Conservation (phyloP, 2,329 filamentous ascomycete species). For the Hymenoscyphus repandus region DNA sequence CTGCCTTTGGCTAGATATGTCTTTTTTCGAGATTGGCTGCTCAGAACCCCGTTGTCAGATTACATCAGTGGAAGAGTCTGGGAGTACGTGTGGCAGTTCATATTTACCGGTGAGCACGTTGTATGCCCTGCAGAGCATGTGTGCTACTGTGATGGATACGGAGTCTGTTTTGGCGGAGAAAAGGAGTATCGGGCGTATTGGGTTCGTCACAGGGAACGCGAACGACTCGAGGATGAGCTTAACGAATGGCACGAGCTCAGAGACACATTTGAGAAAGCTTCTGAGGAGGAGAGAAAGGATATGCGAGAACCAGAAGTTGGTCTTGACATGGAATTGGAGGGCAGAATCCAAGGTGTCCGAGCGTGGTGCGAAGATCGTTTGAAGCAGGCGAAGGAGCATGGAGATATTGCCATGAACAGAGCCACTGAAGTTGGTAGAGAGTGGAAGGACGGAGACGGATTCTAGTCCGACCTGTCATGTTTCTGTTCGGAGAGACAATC, state of each 20-base stretch:
- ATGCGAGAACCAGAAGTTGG: slow-evolving; percentile 12
- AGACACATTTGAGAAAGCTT: background rate
- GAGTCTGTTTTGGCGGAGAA: slow-evolving; percentile 29
- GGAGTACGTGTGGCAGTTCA: slow-evolving; percentile 63
- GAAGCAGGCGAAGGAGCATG: slow-evolving; percentile 18
- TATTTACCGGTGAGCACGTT: slow-evolving; percentile 47
- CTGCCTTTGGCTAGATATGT: slow-evolving; percentile 49
- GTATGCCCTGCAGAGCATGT: slow-evolving; percentile 25
- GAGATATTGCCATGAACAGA: slow-evolving; percentile 19
- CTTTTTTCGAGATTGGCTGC: slow-evolving; percentile 53
- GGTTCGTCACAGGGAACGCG: slow-evolving; percentile 3
- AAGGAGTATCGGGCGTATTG: slow-evolving; percentile 18
- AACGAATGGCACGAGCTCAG: slow-evolving; percentile 2
- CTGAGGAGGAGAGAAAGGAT: slow-evolving; percentile 2
- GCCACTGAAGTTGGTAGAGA: slow-evolving; percentile 19
- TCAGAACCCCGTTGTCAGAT: slow-evolving; percentile 50
- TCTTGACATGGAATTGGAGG: slow-evolving; percentile 11
- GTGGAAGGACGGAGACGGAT: slow-evolving; percentile 21
- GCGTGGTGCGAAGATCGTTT: slow-evolving; percentile 14
- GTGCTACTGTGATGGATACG: slow-evolving; percentile 31
- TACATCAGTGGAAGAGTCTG: slow-evolving; percentile 53
- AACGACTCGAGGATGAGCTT: slow-evolving; percentile 11
- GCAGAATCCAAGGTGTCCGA: slow-evolving; percentile 11
- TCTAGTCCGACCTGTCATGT: slow-evolving; percentile 5
- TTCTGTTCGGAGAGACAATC: too few relatives aligned